Evolutionary conservation across 2,329 filamentous ascomycete species (phyloP).

Genomic region (Cyphellophora europaea): DNA sequence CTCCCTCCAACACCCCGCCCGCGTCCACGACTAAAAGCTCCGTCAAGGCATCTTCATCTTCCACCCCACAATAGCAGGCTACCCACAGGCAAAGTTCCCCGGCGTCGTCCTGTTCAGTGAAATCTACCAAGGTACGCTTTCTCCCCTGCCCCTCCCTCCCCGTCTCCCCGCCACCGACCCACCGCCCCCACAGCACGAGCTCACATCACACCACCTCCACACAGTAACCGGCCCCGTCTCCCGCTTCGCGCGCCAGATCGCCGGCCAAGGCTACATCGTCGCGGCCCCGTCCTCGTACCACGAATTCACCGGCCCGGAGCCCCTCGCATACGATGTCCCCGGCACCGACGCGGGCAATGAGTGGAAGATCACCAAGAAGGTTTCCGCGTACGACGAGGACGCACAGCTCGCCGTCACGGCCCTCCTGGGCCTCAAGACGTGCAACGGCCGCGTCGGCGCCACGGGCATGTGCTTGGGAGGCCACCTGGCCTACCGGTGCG

Average conservation of each 20-base stretch:
- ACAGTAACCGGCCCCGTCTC: slow-evolving; percentile 81
- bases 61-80: slow-evolving; percentile 74
- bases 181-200: slow-evolving; percentile 1
- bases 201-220: slow-evolving; percentile 7
- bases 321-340: slow-evolving; percentile 74
- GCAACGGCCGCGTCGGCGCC: slow-evolving; percentile 68
- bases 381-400: slow-evolving; percentile 80
- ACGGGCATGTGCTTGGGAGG: slow-evolving; percentile 92
- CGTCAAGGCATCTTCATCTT: slow-evolving; percentile 90
- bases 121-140: slow-evolving; percentile 77
- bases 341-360: slow-evolving; percentile 83
- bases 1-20: slow-evolving; percentile 1
- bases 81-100: slow-evolving; percentile 82
- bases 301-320: slow-evolving; percentile 78
- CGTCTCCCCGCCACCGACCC: no score
- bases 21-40: slow-evolving; percentile 7
- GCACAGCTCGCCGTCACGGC: slow-evolving; percentile 58
- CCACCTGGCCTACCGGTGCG: slow-evolving; percentile 66
- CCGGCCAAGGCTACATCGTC: slow-evolving; percentile 86
- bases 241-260: slow-evolving; percentile 84
- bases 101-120: slow-evolving; percentile 85
- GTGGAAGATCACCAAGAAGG: slow-evolving; percentile 73
- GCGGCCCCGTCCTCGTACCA: slow-evolving; percentile 87
- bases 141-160: slow-evolving; percentile 3
- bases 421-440: slow-evolving; percentile 63